Evolutionary conservation across 768 basidiomycete genomes (phyloP), one percentile per base, ranked within the genome.

Genomic region (Leccinum rimulosum): DNA sequence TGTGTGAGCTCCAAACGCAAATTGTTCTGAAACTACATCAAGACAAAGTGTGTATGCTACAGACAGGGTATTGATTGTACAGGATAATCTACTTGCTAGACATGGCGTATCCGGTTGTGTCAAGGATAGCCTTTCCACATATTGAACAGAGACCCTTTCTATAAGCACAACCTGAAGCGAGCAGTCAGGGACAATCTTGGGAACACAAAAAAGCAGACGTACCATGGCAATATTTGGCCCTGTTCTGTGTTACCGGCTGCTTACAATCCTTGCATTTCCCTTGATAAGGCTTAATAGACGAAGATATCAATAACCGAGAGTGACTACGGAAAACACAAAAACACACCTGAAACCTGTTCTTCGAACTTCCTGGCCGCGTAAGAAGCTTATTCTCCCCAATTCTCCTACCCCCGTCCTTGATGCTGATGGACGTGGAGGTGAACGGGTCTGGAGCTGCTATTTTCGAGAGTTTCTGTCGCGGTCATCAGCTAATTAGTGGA

Each of bases 371-470:
- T 31, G 86, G 87, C 36, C 87, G 81, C 55, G 79, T 77, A 49
- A 91, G 76, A 30, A 93, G 83, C 77, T 92, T 92, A 77, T 93
- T 93, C 79, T 91, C 91, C 60, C 88, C 89, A 43, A 93, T 82
- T 73, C 82, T 92, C 62, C 92, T 82, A 31, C 86, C 83, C 51
- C 91, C 91, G 17, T 88, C 87, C 76, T 88, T 92, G 75, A 92
- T 88, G 62, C 85, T 84, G 52, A 76, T 75, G 2, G 88, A 86
- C 50, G 87, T 87, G 11, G 90, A 81, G 33, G 80, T 82, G 75
- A 93, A 94, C 43, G 92, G 92, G 76, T 94, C 92, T 50, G 92
- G 93, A 3, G 92, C 92, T 57, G 92, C 92, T 49, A 94, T 82
- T 73, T 91, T 93, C 58, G 91, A 93, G 56, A 92, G 83, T 92